Percentiles rank a stretch among this genome's conserved stretches.
Evolutionary conservation across 2,329 filamentous ascomycete species (phyloP).

Genomic region (Aureobasidium uvarum): DNA sequence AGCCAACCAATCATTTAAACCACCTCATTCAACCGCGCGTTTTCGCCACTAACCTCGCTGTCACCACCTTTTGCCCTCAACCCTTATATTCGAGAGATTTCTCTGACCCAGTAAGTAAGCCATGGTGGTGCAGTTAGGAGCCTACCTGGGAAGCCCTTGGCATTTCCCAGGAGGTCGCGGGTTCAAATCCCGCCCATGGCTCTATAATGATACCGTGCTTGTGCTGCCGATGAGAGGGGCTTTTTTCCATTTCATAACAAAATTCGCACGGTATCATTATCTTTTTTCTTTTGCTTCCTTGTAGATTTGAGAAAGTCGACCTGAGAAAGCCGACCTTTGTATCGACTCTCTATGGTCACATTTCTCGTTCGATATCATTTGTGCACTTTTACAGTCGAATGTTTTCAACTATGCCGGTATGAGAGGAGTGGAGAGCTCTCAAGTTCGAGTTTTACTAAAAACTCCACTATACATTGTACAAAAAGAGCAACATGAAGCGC

Average conservation of each 20-base stretch:
- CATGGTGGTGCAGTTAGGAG: not conserved
- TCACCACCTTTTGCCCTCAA: not conserved
- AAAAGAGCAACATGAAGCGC: not conserved
- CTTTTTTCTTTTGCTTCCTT: no score
- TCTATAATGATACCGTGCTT: not conserved
- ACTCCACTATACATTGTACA: slow-evolving; percentile 24
- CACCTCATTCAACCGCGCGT: not conserved
- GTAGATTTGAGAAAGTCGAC: no score
- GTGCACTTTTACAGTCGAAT: no score
- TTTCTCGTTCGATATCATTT: no score
- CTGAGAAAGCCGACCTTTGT: no score
- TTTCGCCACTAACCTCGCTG: not conserved
- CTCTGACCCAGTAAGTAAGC: not conserved
- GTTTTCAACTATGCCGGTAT: no score
- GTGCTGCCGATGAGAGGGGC: no score
- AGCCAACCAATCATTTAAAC: not conserved
- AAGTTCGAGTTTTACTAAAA: slow-evolving; percentile 28
- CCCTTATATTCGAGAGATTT: not conserved
- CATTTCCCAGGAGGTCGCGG: not conserved
- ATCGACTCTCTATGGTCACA: no score
- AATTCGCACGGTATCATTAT: no score
- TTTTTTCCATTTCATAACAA: no score
- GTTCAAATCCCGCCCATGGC: not conserved
- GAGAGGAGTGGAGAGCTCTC: slow-evolving; percentile 1
- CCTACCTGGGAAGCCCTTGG: not conserved